Evolutionary conservation across 805 yeast species (phyloP).

Genomic region (Hanseniaspora taiwanica): DNA sequence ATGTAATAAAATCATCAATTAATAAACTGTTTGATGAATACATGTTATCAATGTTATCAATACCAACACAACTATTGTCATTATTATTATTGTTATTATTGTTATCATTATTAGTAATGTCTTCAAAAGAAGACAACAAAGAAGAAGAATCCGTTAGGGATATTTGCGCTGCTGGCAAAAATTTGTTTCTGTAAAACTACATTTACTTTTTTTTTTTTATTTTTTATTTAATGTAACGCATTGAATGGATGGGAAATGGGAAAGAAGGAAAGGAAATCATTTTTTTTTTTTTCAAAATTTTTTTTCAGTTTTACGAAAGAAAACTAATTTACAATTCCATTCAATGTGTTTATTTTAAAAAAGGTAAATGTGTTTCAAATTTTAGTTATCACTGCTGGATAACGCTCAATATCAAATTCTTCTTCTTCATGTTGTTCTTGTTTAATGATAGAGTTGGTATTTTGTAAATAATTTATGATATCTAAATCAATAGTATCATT

Average conservation of each 20-base stretch:
- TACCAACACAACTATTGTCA: neutral
- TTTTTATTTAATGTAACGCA: neutral
- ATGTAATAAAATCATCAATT: too few species aligned
- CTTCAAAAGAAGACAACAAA: neutral
- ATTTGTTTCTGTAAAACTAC: neutral
- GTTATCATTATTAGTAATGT: neutral
- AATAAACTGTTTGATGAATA: neutral
- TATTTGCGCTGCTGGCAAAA: constrained; percentile 7
- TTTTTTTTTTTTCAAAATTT: neutral
- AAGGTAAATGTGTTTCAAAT: too few species aligned
- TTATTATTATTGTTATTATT: neutral
- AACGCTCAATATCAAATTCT: constrained; percentile 6
- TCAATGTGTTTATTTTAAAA: neutral
- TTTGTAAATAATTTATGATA: neutral
- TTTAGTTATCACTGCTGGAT: constrained; percentile 9
- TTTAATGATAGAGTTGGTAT: neutral
- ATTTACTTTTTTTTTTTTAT: too few species aligned
- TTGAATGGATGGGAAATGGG: neutral
- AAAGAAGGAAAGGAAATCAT: neutral
- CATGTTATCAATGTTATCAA: neutral
- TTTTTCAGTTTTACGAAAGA: neutral
- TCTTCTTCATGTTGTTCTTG: neutral
- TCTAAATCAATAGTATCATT: neutral
- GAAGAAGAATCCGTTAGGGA: neutral
- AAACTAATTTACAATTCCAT: neutral